phyloP scores from a whole-genome alignment of 2,329 filamentous ascomycete species.

The Penicillium sp. region DNA sequence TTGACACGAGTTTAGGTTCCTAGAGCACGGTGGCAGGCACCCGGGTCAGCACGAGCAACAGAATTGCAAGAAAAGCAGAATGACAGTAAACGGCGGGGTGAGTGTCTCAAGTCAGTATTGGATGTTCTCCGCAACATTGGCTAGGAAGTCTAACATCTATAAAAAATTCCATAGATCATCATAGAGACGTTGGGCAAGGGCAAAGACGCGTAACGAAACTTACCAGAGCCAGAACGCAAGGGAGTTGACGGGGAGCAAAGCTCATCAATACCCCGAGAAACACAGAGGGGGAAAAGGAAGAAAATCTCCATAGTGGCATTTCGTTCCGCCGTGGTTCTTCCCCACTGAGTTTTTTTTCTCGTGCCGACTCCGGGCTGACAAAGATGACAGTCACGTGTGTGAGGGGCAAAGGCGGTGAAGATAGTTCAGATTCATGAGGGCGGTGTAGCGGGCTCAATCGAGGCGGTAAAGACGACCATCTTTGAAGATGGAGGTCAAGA shows the following conservation, averaged over 20 bases:
- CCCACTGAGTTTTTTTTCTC: conserved; percentile 29
- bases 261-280: conserved; percentile 27
- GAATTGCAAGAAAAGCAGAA: conserved; percentile 12
- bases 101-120: conserved; percentile 34
- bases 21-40: conserved; percentile 9
- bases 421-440: too few relatives aligned
- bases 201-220: conserved; percentile 13
- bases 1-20: conserved; percentile 34
- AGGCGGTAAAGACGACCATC: not conserved
- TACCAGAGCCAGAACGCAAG: conserved; percentile 20
- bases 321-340: conserved; percentile 23
- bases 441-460: not conserved
- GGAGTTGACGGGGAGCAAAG: conserved; percentile 24
- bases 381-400: not conserved
- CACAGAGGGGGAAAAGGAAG: conserved; percentile 21
- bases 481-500: too few relatives aligned
- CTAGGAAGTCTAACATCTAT: conserved; percentile 57
- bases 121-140: conserved; percentile 47
- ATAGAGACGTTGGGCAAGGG: conserved; percentile 28
- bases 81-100: conserved; percentile 9
- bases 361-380: conserved; percentile 21
- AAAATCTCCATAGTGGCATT: conserved; percentile 25
- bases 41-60: not conserved
- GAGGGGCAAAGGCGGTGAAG: not conserved
- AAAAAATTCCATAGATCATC: conserved; percentile 49